A percentile compares a stretch with the other conserved stretches of the same genome.
phyloP scores from a whole-genome alignment of 2,329 filamentous ascomycete genomes.

The Stemphylium beticola region DNA sequence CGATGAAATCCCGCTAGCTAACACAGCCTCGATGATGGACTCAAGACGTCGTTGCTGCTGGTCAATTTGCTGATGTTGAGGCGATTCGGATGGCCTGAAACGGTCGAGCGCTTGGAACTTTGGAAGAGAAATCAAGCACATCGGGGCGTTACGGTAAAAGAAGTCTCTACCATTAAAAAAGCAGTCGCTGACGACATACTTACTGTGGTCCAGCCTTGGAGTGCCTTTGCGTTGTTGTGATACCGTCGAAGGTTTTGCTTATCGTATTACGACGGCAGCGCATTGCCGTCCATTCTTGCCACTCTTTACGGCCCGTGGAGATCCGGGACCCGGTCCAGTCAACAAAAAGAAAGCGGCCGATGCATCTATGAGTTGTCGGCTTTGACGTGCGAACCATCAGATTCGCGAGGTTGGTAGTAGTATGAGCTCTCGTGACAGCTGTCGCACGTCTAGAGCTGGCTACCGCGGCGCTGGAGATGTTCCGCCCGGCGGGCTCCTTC shows the following conservation, averaged over 20 bases:
- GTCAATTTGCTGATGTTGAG: not conserved
- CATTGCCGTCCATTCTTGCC: not conserved
- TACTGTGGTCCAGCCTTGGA: not conserved
- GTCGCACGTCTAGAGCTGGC: not conserved
- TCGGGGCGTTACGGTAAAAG: not conserved
- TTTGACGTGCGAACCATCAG: not conserved
- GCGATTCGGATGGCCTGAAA: not conserved
- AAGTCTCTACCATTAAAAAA: not conserved
- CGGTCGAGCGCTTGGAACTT: not conserved
- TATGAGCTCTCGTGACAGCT: not conserved
- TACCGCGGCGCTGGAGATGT: not conserved
- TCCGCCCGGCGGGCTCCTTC: constrained; percentile 1
- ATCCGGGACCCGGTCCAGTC: not conserved
- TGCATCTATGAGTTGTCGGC: not conserved
- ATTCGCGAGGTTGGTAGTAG: not conserved
- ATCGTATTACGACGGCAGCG: not conserved
- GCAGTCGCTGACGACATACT: not conserved
- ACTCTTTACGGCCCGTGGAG: constrained; percentile 6
- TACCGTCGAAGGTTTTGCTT: not conserved
- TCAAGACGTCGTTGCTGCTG: constrained; percentile 1
- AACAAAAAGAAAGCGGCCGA: constrained; percentile 1
- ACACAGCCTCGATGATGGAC: constrained; percentile 14
- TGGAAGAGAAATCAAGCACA: constrained; percentile 1
- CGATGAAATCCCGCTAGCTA: not conserved
- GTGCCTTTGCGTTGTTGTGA: not conserved